Evolutionary conservation across 371 early-diverging fungal genomes (phyloP), one percentile per base, ranked within the genome.

Genomic region (Lichtheimia ramosa): DNA sequence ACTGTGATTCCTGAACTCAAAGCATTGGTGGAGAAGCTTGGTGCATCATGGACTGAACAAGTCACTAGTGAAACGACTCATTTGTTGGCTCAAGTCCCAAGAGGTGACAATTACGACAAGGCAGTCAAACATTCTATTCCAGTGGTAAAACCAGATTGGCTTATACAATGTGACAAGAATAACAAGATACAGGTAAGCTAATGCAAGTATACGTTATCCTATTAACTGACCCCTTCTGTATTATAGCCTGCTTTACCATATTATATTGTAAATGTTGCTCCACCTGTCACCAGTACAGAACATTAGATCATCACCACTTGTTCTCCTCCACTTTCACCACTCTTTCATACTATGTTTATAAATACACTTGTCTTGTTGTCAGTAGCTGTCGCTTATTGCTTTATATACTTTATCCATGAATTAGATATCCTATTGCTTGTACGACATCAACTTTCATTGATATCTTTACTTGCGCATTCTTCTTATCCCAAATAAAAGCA

Each of bases 81-180:
- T 73, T 66, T 97, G 58, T 63, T 97, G 28, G 92, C 93, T 62
- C 88, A 92, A 50, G 73, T 85, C 52, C 89, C 91, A 39, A 84
- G 89, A 15, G 96, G 96, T 18, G 70, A 88, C 21, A 91, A 91
- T 55, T 96, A 91, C 68, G 94, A 94, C 51, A 79, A 83, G 18
- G 96, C 97, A 0, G 65, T 90, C 59, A 89, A 88, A 57, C 85
- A 85, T 71, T 94, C 92, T 63, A 93, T 96, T 69, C 96, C 97
- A 14, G 83, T 94, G 59, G 96, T 96, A 21, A 92, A 87, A 54
- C 94, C 95, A 12, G 94, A 94, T 69, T 97, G 96, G 92, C 74
- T 97, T 51, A 83, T 90, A 49, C 93, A 92, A n/a, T 95, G 96
- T 68, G 93, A 94, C 65, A 83, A 85, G 59, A 87, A 91, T 58